Evolutionary conservation across 2,329 filamentous ascomycete genomes (phyloP), one percentile per base, ranked within the genome.

Genomic region (Phialemoniopsis sp.): DNA sequence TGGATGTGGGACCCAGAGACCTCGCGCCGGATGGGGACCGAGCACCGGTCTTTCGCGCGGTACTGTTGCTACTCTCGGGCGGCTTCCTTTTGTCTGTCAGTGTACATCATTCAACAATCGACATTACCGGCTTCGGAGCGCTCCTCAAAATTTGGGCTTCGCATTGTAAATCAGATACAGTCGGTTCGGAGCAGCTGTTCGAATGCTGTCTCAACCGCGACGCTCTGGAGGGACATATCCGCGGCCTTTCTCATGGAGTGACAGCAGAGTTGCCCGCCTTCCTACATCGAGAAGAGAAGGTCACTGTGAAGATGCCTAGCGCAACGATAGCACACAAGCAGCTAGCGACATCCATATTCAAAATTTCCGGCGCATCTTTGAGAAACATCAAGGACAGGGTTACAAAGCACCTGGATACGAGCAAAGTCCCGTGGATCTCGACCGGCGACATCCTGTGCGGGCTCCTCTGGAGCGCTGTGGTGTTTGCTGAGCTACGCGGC

Each of bases 141-240:
- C 42, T 58, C 18, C 49, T 57, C n/a, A 49, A 47, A 32, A 41
- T 57, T 5, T 58, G 56, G 54, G 52, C 55, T 12, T 42, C 53
- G 13, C 39, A 53, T 39, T 56, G 54, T 29, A 50, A 52, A 21
- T 45, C n/a, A n/a, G n/a, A n/a, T n/a, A n/a, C n/a, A n/a, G n/a
- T n/a, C n/a, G n/a, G n/a, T n/a, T n/a, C n/a, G n/a, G n/a, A n/a
- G n/a, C n/a, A n/a, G n/a, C n/a, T n/a, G n/a, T n/a, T n/a, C n/a
- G n/a, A n/a, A n/a, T n/a, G n/a, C n/a, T n/a, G n/a, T n/a, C n/a
- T n/a, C n/a, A n/a, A n/a, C n/a, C n/a, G n/a, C n/a, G n/a, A n/a
- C n/a, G n/a, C n/a, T n/a, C n/a, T n/a, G n/a, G n/a, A n/a, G n/a
- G n/a, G n/a, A n/a, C n/a, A n/a, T n/a, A n/a, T n/a, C n/a, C n/a